These are phyloP conservation scores for Beauveria sp. DNA, from an alignment of 2,329 filamentous ascomycete species.

Conservation along the genomic window DNA sequence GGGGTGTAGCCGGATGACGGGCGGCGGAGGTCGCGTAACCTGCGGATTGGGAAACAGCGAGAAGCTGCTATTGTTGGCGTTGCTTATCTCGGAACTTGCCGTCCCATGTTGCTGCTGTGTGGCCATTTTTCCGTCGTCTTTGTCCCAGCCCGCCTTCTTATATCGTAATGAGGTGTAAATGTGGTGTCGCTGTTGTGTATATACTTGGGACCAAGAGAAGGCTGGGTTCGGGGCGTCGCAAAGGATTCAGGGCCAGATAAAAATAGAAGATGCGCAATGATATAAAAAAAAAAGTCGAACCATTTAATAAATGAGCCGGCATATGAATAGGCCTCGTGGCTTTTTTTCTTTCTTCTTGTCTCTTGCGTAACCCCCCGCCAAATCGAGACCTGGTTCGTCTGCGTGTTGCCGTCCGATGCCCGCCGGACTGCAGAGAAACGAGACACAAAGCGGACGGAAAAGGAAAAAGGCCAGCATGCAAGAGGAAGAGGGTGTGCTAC, in stretches of 20 bases:
- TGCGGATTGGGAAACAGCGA: constrained; percentile 50
- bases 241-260: too few relatives aligned
- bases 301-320: too few relatives aligned
- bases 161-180: background rate
- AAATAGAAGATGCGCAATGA: too few relatives aligned
- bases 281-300: too few relatives aligned
- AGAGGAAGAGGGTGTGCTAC: background rate
- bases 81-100: background rate
- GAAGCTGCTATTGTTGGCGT: constrained; percentile 35
- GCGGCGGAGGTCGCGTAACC: constrained; percentile 29
- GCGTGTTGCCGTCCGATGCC: too few relatives aligned
- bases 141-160: background rate
- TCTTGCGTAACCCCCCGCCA: too few relatives aligned
- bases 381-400: too few relatives aligned
- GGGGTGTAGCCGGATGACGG: constrained; percentile 29
- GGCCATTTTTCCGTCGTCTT: constrained; percentile 26
- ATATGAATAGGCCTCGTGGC: too few relatives aligned
- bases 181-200: too few relatives aligned
- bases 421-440: background rate
- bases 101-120: constrained; percentile 22
- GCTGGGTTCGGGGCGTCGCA: too few relatives aligned
- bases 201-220: too few relatives aligned
- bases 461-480: background rate
- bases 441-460: background rate
- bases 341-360: too few relatives aligned